Conservation (phyloP, 495 filamentous ascomycete genomes). For the Entonaema liquescens region DNA sequence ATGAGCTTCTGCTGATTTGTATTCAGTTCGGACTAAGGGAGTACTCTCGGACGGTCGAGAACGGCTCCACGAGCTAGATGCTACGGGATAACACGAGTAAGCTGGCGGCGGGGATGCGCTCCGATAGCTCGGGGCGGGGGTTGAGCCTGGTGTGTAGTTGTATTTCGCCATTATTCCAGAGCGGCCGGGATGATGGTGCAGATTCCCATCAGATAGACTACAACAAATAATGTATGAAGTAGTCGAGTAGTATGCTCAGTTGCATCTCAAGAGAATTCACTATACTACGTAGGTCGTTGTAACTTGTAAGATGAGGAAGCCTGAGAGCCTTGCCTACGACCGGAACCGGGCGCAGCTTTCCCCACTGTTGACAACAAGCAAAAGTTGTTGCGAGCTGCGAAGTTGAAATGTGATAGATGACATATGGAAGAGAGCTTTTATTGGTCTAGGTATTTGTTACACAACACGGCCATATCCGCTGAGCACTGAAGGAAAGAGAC, state of each 20-base stretch:
- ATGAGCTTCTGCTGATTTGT: background rate
- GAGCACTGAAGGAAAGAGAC: background rate
- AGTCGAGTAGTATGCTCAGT: background rate
- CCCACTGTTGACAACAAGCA: background rate
- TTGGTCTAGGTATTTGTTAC: background rate
- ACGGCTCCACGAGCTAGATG: background rate
- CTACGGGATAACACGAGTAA: constrained; percentile 11
- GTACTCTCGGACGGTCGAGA: background rate
- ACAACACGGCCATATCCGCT: background rate
- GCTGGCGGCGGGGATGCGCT: constrained; percentile 30
- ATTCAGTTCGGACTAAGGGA: background rate
- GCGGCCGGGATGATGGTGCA: background rate
- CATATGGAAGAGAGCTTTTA: background rate
- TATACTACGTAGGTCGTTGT: background rate
- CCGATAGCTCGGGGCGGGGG: constrained; percentile 1
- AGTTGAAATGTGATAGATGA: background rate
- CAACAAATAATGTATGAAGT: background rate
- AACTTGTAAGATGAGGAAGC: background rate
- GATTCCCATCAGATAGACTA: too few species aligned
- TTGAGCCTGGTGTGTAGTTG: background rate
- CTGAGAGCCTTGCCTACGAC: background rate
- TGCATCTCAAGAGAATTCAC: background rate
- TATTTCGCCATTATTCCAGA: constrained; percentile 11
- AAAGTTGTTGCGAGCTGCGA: background rate
- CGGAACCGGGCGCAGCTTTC: background rate